Evolutionary conservation across 208 protist genomes (phyloP).

Genomic region (Trypanosoma mega): DNA sequence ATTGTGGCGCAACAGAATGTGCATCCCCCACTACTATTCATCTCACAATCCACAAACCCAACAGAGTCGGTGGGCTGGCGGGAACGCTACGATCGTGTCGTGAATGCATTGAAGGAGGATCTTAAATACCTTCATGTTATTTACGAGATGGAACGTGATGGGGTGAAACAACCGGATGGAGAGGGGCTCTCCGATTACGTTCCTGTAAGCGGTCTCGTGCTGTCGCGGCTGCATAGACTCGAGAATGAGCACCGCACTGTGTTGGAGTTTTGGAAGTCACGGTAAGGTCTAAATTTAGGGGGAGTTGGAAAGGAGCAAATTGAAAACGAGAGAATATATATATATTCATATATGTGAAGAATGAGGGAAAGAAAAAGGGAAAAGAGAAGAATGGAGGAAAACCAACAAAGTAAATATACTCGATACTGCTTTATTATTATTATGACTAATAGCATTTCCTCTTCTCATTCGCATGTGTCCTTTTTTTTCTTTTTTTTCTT

Average conservation of each 20-base stretch:
- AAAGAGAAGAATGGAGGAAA: background rate
- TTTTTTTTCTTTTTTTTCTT: conserved; percentile 15
- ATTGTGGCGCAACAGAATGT: conserved; percentile 41
- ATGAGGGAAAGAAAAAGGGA: conserved; percentile 1
- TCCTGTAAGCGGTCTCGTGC: conserved; percentile 67
- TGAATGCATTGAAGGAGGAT: conserved; percentile 38
- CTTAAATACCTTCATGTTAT: conserved; percentile 56
- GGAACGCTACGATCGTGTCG: conserved; percentile 24
- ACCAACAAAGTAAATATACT: background rate
- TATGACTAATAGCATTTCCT: conserved; percentile 7
- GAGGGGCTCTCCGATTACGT: conserved; percentile 60
- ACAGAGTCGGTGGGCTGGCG: background rate
- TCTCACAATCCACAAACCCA: background rate
- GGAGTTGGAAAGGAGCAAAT: background rate
- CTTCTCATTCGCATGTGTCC: conserved; percentile 8
- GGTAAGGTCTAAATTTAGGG: conserved; percentile 3
- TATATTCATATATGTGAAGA: no score
- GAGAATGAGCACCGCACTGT: conserved; percentile 84
- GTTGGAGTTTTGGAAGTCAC: conserved; percentile 62
- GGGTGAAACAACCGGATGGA: background rate
- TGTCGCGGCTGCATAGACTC: conserved; percentile 69
- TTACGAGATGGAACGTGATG: conserved; percentile 49
- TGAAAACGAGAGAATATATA: no score
- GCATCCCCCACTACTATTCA: conserved; percentile 21
- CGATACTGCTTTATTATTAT: background rate